Evolutionary conservation across 495 filamentous ascomycete species (phyloP), one percentile per base, ranked within the genome.

Genomic region (Penicillium canescens): DNA sequence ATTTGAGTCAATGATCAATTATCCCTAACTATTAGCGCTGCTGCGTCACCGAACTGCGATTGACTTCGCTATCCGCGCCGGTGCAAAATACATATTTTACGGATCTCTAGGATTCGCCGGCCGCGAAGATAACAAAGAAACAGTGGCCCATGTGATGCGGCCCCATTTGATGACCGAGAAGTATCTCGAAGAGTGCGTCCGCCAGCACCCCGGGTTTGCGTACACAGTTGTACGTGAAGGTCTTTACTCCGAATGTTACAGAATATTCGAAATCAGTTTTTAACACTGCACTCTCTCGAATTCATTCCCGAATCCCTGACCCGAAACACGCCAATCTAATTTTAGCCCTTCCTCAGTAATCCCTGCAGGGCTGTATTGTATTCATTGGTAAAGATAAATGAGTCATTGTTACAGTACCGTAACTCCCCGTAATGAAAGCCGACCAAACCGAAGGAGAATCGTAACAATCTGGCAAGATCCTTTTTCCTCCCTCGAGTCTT

Each of bases 181-280:
- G 5, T 82, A 83, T 56, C 73, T 87, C 11, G 54, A 66, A 77
- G 21, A 16, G 42, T n/a, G 56, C 48, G 3, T 33, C 28, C 6
- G 9, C 2, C 5, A 46, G 9, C 13, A 48, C 3, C 43, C 55
- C 4, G 51, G 42, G 2, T 63, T 77, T 0, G 59, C 60, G 13
- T 77, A 67, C 31, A 86, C 82, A 2, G 42, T 75, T 5, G 62
- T 86, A 12, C 71, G 84, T 6, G 79, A 85, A 62, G 84, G 84
- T 1, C 55, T 87, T 43, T 88, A 87, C 50, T 72, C 74, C 33
- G 81, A 86, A 67, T 81, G n/a, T n/a, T n/a, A n/a, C n/a, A n/a
- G n/a, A n/a, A n/a, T n/a, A n/a, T n/a, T n/a, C n/a, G n/a, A n/a
- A n/a, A n/a, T n/a, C n/a, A n/a, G n/a, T n/a, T n/a, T n/a, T n/a